Evolutionary conservation across 176 grass and related monocot genomes (phyloP).

Genomic region (Musa schizocarpa): DNA sequence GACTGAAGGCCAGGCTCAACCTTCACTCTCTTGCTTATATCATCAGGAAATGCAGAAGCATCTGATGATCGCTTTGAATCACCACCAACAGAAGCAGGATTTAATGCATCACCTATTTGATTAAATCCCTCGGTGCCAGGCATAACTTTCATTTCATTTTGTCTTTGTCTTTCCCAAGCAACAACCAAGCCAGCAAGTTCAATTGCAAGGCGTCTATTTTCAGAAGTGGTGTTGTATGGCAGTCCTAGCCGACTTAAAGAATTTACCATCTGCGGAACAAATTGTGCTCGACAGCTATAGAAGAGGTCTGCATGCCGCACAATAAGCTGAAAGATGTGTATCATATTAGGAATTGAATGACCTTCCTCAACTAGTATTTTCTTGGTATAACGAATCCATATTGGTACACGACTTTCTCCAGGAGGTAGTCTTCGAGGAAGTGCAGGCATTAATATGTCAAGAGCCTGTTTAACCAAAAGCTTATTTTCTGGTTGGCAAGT

Average conservation of each 20-base stretch:
- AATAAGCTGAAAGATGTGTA: slow-evolving; percentile 99
- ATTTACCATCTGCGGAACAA: slow-evolving; percentile 99
- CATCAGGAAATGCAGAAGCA: slow-evolving; percentile 55
- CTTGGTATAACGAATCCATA: slow-evolving; percentile 99
- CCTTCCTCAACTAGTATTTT: slow-evolving; percentile 98
- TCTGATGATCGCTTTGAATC: slow-evolving; percentile 61
- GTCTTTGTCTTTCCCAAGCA: slow-evolving; percentile 95
- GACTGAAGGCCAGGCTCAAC: slow-evolving; percentile 89
- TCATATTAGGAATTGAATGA: slow-evolving; percentile 99
- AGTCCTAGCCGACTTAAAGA: slow-evolving; percentile 91
- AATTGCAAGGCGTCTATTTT: slow-evolving; percentile 92
- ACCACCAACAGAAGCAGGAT: slow-evolving; percentile 34
- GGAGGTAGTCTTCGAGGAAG: slow-evolving; percentile 86
- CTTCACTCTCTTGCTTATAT: slow-evolving; percentile 94
- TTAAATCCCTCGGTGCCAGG: slow-evolving; percentile 60
- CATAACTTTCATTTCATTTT: slow-evolving; percentile 73
- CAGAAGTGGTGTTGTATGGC: slow-evolving; percentile 83
- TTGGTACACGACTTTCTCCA: slow-evolving; percentile 83
- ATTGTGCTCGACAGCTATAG: slow-evolving; percentile 95
- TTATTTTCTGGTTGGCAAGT: slow-evolving; percentile 99
- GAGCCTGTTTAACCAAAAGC: slow-evolving; percentile 89
- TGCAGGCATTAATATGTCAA: slow-evolving; percentile 97
- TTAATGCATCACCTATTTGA: slow-evolving; percentile 58
- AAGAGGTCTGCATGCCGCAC: slow-evolving; percentile 96
- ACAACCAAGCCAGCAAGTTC: slow-evolving; percentile 99